Conservation (phyloP, 768 basidiomycete species). For the Boletus subcaerulescens region DNA sequence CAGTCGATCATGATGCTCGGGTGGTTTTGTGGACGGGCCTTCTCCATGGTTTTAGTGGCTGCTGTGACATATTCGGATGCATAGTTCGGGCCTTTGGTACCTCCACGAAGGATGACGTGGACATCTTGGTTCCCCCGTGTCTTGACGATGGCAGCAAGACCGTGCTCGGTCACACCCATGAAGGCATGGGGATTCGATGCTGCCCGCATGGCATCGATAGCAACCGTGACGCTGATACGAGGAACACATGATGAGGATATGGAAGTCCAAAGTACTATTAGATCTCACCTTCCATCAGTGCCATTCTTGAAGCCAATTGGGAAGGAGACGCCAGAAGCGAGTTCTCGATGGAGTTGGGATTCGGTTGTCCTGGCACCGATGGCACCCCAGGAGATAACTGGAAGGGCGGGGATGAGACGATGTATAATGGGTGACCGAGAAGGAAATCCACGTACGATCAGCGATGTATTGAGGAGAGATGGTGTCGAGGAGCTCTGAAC, state of each 20-base stretch:
- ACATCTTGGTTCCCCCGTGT: slow-evolving; percentile 83
- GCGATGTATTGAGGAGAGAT: slow-evolving; percentile 81
- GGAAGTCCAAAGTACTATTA: not conserved
- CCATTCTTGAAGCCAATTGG: slow-evolving; percentile 99
- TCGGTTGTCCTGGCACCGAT: slow-evolving; percentile 98
- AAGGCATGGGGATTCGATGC: slow-evolving; percentile 92
- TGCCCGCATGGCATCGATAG: slow-evolving; percentile 95
- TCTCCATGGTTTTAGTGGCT: slow-evolving; percentile 60
- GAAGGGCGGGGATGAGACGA: not conserved
- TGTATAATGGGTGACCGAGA: not conserved
- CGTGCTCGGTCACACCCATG: slow-evolving; percentile 88
- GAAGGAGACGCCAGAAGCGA: slow-evolving; percentile 95
- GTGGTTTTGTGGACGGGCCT: slow-evolving; percentile 49
- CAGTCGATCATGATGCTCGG: slow-evolving; percentile 89
- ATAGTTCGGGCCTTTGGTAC: slow-evolving; percentile 89
- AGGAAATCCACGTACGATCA: slow-evolving; percentile 49
- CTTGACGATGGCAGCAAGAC: slow-evolving; percentile 93
- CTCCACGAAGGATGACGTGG: slow-evolving; percentile 95
- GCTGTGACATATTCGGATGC: slow-evolving; percentile 65
- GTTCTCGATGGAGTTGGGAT: slow-evolving; percentile 94
- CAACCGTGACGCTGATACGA: slow-evolving; percentile 64
- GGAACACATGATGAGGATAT: slow-evolving; percentile 1
- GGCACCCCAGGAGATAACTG: slow-evolving; percentile 87
- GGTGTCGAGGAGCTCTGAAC: slow-evolving; percentile 89
- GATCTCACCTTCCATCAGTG: slow-evolving; percentile 78